Evolutionary conservation across 208 protist genomes (phyloP).

Genomic region (Crithidia thermophila): DNA sequence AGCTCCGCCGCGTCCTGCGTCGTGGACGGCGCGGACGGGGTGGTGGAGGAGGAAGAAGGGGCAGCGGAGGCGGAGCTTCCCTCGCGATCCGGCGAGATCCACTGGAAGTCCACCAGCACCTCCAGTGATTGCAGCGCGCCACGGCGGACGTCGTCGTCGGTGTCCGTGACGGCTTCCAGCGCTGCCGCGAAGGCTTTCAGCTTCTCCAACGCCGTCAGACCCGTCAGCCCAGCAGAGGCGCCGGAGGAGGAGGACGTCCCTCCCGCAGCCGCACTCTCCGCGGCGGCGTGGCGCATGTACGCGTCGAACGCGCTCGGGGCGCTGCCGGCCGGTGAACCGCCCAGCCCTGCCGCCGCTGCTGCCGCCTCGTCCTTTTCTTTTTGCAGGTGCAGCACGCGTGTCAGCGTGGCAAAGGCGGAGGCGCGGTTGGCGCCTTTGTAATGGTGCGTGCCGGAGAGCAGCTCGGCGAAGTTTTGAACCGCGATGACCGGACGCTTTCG

Average conservation of each 20-base stretch:
- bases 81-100: conserved; percentile 23
- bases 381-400: conserved; percentile 35
- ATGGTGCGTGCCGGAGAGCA: conserved; percentile 54
- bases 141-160: conserved; percentile 63
- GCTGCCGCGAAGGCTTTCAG: conserved; percentile 60
- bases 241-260: background rate
- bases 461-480: conserved; percentile 48
- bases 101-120: conserved; percentile 37
- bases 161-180: conserved; percentile 76
- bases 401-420: conserved; percentile 59
- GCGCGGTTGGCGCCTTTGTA: conserved; percentile 67
- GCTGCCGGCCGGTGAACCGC: background rate
- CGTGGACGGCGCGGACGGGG: background rate
- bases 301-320: conserved; percentile 20
- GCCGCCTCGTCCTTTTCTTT: conserved; percentile 20
- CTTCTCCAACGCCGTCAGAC: conserved; percentile 52
- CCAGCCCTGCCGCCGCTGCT: background rate
- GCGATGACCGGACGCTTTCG: conserved; percentile 19
- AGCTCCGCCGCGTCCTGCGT: conserved; percentile 24
- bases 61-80: background rate
- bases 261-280: background rate
- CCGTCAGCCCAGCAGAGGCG: background rate
- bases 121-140: conserved; percentile 47
- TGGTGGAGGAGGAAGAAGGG: background rate
- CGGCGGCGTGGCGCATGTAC: conserved; percentile 22